These are phyloP conservation scores for Pseudocohnilembus persalinus DNA, from an alignment of 169 alveolate species.

Conservation along the genomic window DNA sequence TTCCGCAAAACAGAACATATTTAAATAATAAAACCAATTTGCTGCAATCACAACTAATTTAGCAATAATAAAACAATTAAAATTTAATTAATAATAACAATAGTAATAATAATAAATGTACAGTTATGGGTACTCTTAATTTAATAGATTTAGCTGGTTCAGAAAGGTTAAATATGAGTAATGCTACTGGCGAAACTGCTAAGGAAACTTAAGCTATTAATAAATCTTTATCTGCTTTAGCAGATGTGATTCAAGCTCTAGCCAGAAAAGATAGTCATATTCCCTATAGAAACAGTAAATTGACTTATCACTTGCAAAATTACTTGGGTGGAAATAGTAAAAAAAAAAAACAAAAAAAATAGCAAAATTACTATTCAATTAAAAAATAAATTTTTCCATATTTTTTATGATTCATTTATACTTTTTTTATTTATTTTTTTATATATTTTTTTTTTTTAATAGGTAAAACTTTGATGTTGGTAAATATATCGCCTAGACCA, in stretches of 20 bases:
- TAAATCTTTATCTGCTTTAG: slow-evolving; percentile 60
- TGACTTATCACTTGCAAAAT: slow-evolving; percentile 74
- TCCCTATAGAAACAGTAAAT: slow-evolving; percentile 80
- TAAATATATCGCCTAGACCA: slow-evolving; percentile 52
- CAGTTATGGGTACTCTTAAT: slow-evolving; percentile 81
- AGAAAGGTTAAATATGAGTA: slow-evolving; percentile 66
- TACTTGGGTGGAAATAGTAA: slow-evolving; percentile 74
- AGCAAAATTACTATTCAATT: not conserved
- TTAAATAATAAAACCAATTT: too few species aligned
- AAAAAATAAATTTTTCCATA: too few species aligned
- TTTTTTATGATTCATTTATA: too few species aligned
- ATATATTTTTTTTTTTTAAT: slow-evolving; percentile 6
- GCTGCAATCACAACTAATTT: too few species aligned
- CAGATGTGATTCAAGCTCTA: slow-evolving; percentile 78
- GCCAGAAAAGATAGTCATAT: slow-evolving; percentile 70
- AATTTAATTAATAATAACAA: too few species aligned
- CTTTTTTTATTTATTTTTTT: too few species aligned
- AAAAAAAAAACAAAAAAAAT: not conserved
- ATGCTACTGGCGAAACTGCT: slow-evolving; percentile 49
- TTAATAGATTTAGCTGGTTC: slow-evolving; percentile 85
- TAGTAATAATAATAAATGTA: too few species aligned
- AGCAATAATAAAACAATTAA: too few species aligned
- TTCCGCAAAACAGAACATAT: too few species aligned
- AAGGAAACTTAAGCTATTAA: slow-evolving; percentile 81
- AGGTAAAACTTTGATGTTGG: slow-evolving; percentile 62